Evolutionary conservation across 1,284 basidiomycete species (phyloP), one percentile per base, ranked within the genome.

Genomic region (Puccinia hordei): DNA sequence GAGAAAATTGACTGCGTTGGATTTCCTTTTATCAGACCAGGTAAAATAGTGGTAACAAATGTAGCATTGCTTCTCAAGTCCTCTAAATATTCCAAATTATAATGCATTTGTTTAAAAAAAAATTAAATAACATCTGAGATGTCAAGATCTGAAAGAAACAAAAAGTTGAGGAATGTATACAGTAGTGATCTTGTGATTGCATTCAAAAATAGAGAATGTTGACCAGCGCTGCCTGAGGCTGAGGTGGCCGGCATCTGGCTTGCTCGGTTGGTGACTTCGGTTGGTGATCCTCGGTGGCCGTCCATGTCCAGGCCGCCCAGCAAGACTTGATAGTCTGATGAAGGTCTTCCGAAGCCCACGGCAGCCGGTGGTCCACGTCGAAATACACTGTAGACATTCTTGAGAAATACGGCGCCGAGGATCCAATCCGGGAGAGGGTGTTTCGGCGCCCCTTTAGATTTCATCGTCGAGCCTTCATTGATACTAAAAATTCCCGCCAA

Each of bases 341-440:
- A 73, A 44, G 72, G 72, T 46, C 33, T 57, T 73, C 53, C 72
- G 30, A 73, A 73, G 30, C 72, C 72, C 9, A 73, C 72, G 59
- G 51, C 49, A 35, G 72, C 72, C 51, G 72, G 72, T 8, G 72
- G 72, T 24, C 72, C 72, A 41, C 72, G 51, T 38, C 44, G 72
- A 15, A 73, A 73, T 0, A 73, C 72, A 59, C 53, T 73, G 27
- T 73, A 59, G 30, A 73, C 72, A 33, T 73, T 73, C 35, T 85
- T 85, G 55, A 86, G 82, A 82, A 86, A 85, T 72, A 84, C 82
- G 72, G 85, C 85, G 44, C 85, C 85, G 17, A 85, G 82, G 46
- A 85, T 85, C 83, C 83, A 85, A 77, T 81, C 59, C 0, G 81
- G 81, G 66, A 82, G 35, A 19, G 30, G 53, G 27, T 59, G 57